These are phyloP conservation scores for Striga asiatica DNA, from an alignment of 257 asterid species.

Conservation along the genomic window DNA sequence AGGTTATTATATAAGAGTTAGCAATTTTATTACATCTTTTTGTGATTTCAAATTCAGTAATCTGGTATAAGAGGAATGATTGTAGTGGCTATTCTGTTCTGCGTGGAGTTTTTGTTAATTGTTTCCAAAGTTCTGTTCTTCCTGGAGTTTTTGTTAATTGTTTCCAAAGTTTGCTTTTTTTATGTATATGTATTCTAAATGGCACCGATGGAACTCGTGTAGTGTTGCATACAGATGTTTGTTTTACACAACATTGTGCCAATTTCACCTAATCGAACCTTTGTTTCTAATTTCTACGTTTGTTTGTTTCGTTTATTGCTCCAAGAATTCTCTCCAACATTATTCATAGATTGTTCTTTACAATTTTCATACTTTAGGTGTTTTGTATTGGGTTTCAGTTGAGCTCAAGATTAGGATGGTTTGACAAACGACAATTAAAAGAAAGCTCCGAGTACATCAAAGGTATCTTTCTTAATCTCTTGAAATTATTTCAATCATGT, in stretches of 20 bases:
- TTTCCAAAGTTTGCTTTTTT: background rate
- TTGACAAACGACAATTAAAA: conserved; percentile 22
- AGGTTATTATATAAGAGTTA: background rate
- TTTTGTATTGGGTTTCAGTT: conserved; percentile 30
- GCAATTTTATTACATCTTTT: background rate
- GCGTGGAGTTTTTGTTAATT: too few relatives aligned
- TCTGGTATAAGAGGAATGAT: too few relatives aligned
- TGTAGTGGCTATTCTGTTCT: too few relatives aligned
- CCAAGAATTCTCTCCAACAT: background rate
- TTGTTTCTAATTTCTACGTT: background rate
- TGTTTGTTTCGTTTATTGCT: background rate
- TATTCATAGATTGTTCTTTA: background rate
- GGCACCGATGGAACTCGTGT: too few relatives aligned
- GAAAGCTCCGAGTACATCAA: conserved; percentile 21
- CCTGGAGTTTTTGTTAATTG: background rate
- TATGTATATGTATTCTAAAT: too few relatives aligned
- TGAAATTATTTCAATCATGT: background rate
- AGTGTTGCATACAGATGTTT: background rate
- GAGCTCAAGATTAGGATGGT: conserved; percentile 28
- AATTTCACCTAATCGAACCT: background rate
- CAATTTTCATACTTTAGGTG: conserved; percentile 12
- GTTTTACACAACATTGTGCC: background rate
- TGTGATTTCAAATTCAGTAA: background rate
- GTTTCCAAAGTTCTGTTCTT: too few relatives aligned
- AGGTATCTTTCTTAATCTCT: conserved; percentile 32